A percentile compares a stretch with the other conserved stretches of the same genome.
phyloP scores from a whole-genome alignment of 805 yeast genomes.

The Yueomyces sp. region DNA sequence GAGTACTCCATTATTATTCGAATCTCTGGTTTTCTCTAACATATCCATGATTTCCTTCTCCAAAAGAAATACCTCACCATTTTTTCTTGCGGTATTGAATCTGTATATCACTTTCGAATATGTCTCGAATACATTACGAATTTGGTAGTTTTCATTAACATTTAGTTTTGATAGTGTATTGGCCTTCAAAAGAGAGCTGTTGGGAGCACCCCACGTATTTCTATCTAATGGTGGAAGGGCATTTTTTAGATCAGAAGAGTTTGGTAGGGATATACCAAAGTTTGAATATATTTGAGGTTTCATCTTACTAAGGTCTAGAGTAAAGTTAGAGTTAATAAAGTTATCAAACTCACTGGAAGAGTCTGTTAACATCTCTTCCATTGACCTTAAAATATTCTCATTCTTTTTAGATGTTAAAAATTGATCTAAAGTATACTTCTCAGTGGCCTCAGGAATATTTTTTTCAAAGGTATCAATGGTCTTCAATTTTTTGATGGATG shows the following conservation, averaged over 20 bases:
- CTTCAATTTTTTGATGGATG: constrained; percentile 33
- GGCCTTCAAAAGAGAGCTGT: constrained; percentile 8
- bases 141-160: constrained; percentile 29
- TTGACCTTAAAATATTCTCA: constrained; percentile 67
- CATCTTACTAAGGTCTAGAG: constrained; percentile 74
- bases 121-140: constrained; percentile 49
- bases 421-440: constrained; percentile 1
- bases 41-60: constrained; percentile 47
- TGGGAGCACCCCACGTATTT: not conserved
- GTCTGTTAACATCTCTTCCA: constrained; percentile 60
- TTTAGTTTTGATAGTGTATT: constrained; percentile 25
- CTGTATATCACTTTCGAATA: constrained; percentile 61
- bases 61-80: constrained; percentile 36
- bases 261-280: constrained; percentile 42
- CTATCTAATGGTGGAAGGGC: constrained; percentile 3
- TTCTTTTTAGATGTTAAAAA: constrained; percentile 45
- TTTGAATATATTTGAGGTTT: constrained; percentile 62
- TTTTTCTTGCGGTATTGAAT: constrained; percentile 57
- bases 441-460: constrained; percentile 5
- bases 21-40: constrained; percentile 43
- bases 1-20: constrained; percentile 54
- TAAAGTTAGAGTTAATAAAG: constrained; percentile 56
- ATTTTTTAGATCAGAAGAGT: constrained; percentile 4
- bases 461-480: constrained; percentile 27
- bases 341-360: constrained; percentile 77